Percentiles rank a stretch among this genome's conserved stretches.
Conservation (phyloP, 768 basidiomycete genomes). For the Suillus placidus region DNA sequence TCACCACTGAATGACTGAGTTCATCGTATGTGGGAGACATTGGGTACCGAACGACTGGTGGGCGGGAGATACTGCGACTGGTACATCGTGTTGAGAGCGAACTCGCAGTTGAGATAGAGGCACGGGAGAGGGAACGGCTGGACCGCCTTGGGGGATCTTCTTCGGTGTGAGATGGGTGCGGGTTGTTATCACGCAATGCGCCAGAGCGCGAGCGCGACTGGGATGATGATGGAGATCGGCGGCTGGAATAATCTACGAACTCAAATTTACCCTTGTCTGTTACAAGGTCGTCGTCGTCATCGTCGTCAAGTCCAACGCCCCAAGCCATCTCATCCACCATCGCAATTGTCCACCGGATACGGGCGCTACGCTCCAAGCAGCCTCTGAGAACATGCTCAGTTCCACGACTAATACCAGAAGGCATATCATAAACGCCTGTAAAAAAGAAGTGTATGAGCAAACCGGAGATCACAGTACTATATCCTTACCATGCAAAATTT, state of each 20-base stretch:
- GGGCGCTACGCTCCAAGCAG: conserved; percentile 69
- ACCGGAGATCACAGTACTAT: conserved; percentile 16
- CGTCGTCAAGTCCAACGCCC: conserved; percentile 62
- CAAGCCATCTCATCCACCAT: conserved; percentile 81
- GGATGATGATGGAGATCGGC: conserved; percentile 19
- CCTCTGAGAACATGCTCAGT: conserved; percentile 75
- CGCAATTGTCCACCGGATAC: conserved; percentile 75
- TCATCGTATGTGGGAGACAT: conserved; percentile 31
- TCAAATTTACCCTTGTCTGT: conserved; percentile 33
- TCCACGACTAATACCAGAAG: conserved; percentile 56
- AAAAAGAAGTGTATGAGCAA: conserved; percentile 16
- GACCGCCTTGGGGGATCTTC: conserved; percentile 38
- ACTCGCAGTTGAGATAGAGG: conserved; percentile 44
- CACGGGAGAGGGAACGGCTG: conserved; percentile 53
- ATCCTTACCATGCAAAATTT: conserved; percentile 79
- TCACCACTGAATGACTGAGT: conserved; percentile 25
- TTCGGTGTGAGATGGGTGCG: conserved; percentile 34
- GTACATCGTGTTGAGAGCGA: conserved; percentile 41
- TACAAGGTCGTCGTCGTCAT: conserved; percentile 28
- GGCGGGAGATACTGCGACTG: conserved; percentile 46
- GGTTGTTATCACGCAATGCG: conserved; percentile 23
- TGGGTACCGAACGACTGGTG: conserved; percentile 28
- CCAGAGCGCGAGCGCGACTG: conserved; percentile 35
- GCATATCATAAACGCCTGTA: conserved; percentile 66
- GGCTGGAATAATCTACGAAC: conserved; percentile 23